Evolutionary conservation across 768 basidiomycete species (phyloP), one percentile per base, ranked within the genome.

Genomic region (Suillus subaureus): DNA sequence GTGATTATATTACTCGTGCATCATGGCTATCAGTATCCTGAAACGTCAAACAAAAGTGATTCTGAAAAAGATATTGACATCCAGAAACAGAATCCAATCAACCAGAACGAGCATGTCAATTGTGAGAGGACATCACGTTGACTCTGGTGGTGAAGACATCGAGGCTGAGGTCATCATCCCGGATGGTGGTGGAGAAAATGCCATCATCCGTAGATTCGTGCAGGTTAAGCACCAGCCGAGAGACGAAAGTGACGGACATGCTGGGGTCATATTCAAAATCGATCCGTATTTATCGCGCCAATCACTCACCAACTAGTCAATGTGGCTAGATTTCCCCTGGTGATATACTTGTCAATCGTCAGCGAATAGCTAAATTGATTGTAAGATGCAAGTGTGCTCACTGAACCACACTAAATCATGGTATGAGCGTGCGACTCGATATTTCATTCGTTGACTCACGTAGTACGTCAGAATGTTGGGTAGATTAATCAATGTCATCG

Each of bases 221-320:
- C 6, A 87, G 77, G 71, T 87, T 86, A 49, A 87, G 80, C 79
- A 86, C 83, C 3, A 87, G 78, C 16, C 85, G 84, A 15, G 84
- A 85, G 76, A 85, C 81, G 80, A 86, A 79, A 1, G 80, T 81
- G 7, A 85, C 78, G 6, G 85, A 83, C 18, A 85, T 75, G 67
- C 85, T 85, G 12, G 37, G 37, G 2, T 21, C 21, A 33, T n/a
- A 13, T 33, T 21, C 31, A 55, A 12, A 33, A 55, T 55, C 31
- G 52, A 55, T n/a, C 11, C 3, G 11, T 31, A 28, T 55, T 33
- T 6, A 33, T 55, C 5, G 6, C 21, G n/a, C 9, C 18, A 13
- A 33, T n/a, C 54, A 21, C 81, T 43, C 51, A 84, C 85, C 78
- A 75, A 80, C 81, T 83, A 15, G 86, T 81, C 64, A 84, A 80